phyloP scores from a whole-genome alignment of 2,329 filamentous ascomycete genomes.

The Leptodontidium sp. region DNA sequence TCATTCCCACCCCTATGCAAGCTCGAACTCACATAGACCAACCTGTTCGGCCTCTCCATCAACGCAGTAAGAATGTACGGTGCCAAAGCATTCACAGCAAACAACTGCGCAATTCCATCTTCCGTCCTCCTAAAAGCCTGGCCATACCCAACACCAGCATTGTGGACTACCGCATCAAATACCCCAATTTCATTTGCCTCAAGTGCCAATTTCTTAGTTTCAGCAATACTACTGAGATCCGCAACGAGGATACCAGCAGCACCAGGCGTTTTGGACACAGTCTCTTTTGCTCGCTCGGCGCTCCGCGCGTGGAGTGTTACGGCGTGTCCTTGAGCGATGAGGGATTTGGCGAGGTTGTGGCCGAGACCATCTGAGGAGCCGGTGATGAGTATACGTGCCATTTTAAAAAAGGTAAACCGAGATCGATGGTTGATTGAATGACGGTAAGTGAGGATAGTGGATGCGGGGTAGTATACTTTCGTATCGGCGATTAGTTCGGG shows the following conservation, averaged over 20 bases:
- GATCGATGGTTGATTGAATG: not conserved
- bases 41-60: conserved; percentile 24
- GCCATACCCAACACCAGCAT: conserved; percentile 23
- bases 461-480: not conserved
- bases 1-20: conserved; percentile 24
- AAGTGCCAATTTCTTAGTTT: conserved; percentile 21
- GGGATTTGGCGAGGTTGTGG: conserved; percentile 22
- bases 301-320: conserved; percentile 29
- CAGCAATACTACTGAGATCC: conserved; percentile 22
- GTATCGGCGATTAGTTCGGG: not conserved
- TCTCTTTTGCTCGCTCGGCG: conserved; percentile 22
- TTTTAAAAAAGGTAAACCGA: not conserved
- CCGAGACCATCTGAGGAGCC: conserved; percentile 30
- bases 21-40: conserved; percentile 28
- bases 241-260: conserved; percentile 20
- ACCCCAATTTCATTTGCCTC: conserved; percentile 24
- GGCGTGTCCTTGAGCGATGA: conserved; percentile 25
- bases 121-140: conserved; percentile 3
- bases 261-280: conserved; percentile 8
- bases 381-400: conserved; percentile 31
- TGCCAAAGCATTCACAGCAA: conserved; percentile 27
- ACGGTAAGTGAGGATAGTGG: not conserved
- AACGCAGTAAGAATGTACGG: conserved; percentile 27
- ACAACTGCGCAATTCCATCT: conserved; percentile 23
- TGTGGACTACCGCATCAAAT: conserved; percentile 27